Evolutionary conservation across 441 rosid genomes (phyloP), one percentile per base, ranked within the genome.

Genomic region (Bruguiera hainesii): DNA sequence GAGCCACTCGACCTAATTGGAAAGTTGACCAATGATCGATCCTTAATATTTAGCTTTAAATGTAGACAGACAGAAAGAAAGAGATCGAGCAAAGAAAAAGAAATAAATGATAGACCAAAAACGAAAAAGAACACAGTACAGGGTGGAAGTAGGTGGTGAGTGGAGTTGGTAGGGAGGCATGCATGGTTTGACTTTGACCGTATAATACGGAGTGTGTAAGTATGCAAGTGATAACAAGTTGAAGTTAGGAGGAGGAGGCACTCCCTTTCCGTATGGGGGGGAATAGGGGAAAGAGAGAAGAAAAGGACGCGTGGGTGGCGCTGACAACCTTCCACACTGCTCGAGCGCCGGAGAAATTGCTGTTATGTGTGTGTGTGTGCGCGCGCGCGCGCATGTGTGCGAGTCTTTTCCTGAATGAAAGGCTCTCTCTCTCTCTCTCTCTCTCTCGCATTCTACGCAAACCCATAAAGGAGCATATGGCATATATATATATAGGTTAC

Each of bases 271-370:
- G 51, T 56, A 61, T 56, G 56, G 60, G 52, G 64, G 51, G 64
- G n/a, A 50, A 18, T 33, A 46, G 67, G 48, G 68, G 51, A 51
- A 39, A 20, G 51, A 31, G 50, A 20, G 33, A 51, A 60, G 23
- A 63, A 55, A 62, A 71, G 56, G 79, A 77, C 64, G 81, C 88
- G 88, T 73, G 80, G 78, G 71, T 64, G 61, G 69, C 80, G 85
- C 85, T 84, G 86, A 82, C 86, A 82, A 71, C 30, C 29, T 26
- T 55, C 58, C 29, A 19, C 58, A 26, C 19, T 55, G 71, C 80
- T 62, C 80, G 71, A 63, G 72, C 70, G 74, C 83, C 73, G 79
- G 72, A 63, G 72, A 65, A 55, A 18, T 69, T 66, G 66, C 65
- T 72, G 15, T 1, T 33, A 6, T 33, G 37, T 7, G 37, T 33